Evolutionary conservation across 768 basidiomycete genomes (phyloP), one percentile per base, ranked within the genome.

Genomic region (Hypsizygus marmoreus): DNA sequence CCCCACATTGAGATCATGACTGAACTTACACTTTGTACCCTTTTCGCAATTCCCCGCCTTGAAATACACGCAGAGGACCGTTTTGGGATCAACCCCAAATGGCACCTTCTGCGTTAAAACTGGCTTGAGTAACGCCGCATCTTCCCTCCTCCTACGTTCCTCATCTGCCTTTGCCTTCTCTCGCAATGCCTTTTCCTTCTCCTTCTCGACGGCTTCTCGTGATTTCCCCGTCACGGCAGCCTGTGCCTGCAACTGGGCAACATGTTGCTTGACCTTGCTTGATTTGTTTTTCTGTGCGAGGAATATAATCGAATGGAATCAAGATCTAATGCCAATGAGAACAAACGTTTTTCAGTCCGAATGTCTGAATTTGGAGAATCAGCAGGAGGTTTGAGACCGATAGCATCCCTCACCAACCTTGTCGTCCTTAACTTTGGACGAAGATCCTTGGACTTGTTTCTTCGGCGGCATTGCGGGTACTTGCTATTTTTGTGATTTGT

Each of bases 31-130:
- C 72, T 91, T 92, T 64, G 56, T 82, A 19, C 92, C 95, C 75
- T 97, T 98, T 19, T 95, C 93, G 62, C 95, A 99, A 39, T 70
- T 77, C 3, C 95, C 95, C 10, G 89, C 86, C 70, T 97, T 97
- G 77, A 76, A 94, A 74, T 86, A 97, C 20, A 78, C 86, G 64
- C 97, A 98, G 25, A 98, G 74, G 25, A 98, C 73, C 11, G 91
- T 93, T 77, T 97, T 97, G 20, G 95, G 95, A 67, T 98, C 95
- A 35, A 94, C 92, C 17, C 95, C 95, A 47, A 95, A 92, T 0
- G 95, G 91, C 32, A 98, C 78, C 62, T 90, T 93, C 73, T 93
- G 91, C 40, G 72, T 60, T 62, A 89, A 85, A 39, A 85, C 84
- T 36, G 91, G 86, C 59, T 86, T 85, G 59, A 95, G 74, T 53